Evolutionary conservation across 2,329 filamentous ascomycete genomes (phyloP).

Genomic region (Tolypocladium tundrense): DNA sequence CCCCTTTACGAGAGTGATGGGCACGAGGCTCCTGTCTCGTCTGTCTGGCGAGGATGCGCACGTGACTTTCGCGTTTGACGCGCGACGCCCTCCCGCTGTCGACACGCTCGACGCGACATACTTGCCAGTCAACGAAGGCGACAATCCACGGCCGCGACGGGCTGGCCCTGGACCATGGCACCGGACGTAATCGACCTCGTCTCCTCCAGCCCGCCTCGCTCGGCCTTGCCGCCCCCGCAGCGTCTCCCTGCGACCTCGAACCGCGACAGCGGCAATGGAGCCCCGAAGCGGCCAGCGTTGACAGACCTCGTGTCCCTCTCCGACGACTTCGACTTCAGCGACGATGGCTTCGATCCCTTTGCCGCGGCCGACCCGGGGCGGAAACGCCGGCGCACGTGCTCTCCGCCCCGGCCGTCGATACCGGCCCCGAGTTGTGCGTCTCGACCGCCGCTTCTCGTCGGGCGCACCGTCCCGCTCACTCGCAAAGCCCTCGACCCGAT

Average conservation of each 20-base stretch:
- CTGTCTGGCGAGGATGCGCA: neutral
- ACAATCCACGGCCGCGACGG: neutral
- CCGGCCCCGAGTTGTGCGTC: neutral
- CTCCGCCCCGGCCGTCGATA: neutral
- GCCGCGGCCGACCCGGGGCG: neutral
- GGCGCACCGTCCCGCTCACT: neutral
- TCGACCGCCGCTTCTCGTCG: neutral
- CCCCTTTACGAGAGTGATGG: too few relatives aligned
- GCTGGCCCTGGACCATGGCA: conserved; percentile 12
- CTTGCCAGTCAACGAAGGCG: neutral
- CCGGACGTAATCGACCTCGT: conserved; percentile 24
- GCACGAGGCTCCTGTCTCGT: too few relatives aligned
- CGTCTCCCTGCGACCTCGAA: neutral
- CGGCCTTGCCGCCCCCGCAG: neutral
- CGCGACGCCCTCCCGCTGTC: neutral
- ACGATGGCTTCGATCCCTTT: neutral
- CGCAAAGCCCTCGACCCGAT: conserved; percentile 16
- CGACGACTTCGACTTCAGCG: neutral
- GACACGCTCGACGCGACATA: neutral
- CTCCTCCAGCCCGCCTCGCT: conserved; percentile 22
- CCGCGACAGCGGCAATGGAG: neutral
- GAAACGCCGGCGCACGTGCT: neutral
- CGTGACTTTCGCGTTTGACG: neutral
- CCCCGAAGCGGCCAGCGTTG: neutral
- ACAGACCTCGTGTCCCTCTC: neutral